Evolutionary conservation across 768 basidiomycete genomes (phyloP).

Genomic region (Leccinum disarticulatum): DNA sequence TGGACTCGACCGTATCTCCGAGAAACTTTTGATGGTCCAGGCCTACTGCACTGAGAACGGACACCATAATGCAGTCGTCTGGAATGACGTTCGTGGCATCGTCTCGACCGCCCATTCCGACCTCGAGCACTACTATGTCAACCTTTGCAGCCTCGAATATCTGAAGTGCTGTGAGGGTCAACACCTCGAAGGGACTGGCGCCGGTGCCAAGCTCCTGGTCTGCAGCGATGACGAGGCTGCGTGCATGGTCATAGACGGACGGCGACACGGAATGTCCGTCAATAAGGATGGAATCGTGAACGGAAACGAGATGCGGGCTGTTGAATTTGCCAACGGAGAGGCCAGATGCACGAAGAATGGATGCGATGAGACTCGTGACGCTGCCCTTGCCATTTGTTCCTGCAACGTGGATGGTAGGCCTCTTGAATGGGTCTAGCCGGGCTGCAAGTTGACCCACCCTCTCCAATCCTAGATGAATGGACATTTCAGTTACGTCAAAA

Average conservation of each 20-base stretch:
- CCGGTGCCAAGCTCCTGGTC: slow-evolving; percentile 43
- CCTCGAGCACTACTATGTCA: slow-evolving; percentile 87
- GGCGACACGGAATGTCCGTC: slow-evolving; percentile 52
- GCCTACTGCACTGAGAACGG: slow-evolving; percentile 85
- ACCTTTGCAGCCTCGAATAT: slow-evolving; percentile 70
- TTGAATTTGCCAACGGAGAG: slow-evolving; percentile 83
- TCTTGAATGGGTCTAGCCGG: slow-evolving; percentile 58
- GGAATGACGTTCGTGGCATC: slow-evolving; percentile 94
- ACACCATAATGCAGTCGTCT: slow-evolving; percentile 63
- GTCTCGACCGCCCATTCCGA: slow-evolving; percentile 89
- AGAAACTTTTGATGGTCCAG: slow-evolving; percentile 93
- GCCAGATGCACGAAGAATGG: slow-evolving; percentile 59
- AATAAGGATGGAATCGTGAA: slow-evolving; percentile 76
- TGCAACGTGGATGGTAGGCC: slow-evolving; percentile 87
- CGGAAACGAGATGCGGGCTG: slow-evolving; percentile 82
- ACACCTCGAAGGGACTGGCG: slow-evolving; percentile 79
- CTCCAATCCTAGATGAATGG: slow-evolving; percentile 67
- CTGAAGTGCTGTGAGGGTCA: slow-evolving; percentile 77
- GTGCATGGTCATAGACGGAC: slow-evolving; percentile 46
- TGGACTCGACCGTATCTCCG: slow-evolving; percentile 70
- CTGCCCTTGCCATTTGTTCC: slow-evolving; percentile 99
- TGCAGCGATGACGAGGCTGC: slow-evolving; percentile 47
- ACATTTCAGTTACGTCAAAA: slow-evolving; percentile 38
- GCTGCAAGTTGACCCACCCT: slow-evolving; percentile 54
- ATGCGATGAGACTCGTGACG: slow-evolving; percentile 79